Evolutionary conservation across 139 green algal genomes (phyloP).

Genomic region (Haematococcus sp.): DNA sequence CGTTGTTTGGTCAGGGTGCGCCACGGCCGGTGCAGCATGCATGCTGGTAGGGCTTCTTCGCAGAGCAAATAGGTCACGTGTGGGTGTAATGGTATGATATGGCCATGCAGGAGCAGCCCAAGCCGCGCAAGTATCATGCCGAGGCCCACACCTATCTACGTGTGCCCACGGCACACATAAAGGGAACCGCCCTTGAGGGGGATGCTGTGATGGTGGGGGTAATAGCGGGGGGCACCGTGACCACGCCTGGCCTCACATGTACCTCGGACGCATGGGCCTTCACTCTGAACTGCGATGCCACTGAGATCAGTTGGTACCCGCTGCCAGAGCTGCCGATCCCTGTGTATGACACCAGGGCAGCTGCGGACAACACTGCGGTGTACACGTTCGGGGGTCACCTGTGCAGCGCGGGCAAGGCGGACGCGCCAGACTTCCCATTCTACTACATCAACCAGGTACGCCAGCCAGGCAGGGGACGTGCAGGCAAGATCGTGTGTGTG

Average conservation of each 20-base stretch:
- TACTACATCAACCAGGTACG: conserved; percentile 3
- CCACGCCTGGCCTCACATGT: conserved; percentile 26
- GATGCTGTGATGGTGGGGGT: conserved; percentile 11
- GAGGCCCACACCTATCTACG: neutral
- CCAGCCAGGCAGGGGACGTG: no score
- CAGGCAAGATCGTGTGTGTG: no score
- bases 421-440: neutral
- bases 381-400: conserved; percentile 36
- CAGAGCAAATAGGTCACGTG: no score
- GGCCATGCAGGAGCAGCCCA: neutral
- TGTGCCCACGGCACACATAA: neutral
- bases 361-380: neutral
- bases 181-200: neutral
- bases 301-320: conserved; percentile 13
- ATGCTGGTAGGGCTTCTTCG: no score
- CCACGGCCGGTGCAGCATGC: no score
- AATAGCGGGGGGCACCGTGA: conserved; percentile 26
- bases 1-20: no score
- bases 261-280: conserved; percentile 26
- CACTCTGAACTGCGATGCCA: conserved; percentile 18
- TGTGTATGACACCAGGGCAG: conserved; percentile 30
- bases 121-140: conserved; percentile 11
- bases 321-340: conserved; percentile 29
- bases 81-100: no score
- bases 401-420: conserved; percentile 6